These are phyloP conservation scores for Stentor roeselii DNA, from an alignment of 73 alveolate species.

Conservation along the genomic window DNA sequence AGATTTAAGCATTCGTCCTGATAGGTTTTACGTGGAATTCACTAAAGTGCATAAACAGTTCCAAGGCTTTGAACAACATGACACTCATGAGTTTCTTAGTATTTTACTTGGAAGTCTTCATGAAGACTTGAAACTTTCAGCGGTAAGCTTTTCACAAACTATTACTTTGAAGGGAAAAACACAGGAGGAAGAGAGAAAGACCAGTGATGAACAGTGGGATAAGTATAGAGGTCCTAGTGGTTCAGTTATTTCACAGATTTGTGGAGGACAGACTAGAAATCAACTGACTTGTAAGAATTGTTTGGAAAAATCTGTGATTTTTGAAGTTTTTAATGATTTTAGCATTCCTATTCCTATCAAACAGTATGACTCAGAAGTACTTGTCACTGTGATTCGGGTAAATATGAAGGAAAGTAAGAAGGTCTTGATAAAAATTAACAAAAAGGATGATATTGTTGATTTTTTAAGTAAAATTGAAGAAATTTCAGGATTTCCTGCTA, in stretches of 20 bases:
- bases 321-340: slow-evolving; percentile 1
- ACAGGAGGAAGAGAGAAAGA: background rate
- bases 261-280: slow-evolving; percentile 27
- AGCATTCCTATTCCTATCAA: slow-evolving; percentile 6
- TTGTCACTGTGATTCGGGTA: background rate
- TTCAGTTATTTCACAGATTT: background rate
- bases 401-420: background rate
- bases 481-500: background rate
- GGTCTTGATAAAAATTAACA: background rate
- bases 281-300: background rate
- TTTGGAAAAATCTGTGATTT: background rate
- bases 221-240: background rate
- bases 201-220: slow-evolving; percentile 16
- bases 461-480: background rate
- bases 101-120: slow-evolving; percentile 3
- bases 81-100: slow-evolving; percentile 27
- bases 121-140: slow-evolving; percentile 21
- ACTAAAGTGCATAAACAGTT: slow-evolving; percentile 3
- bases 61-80: slow-evolving; percentile 23
- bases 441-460: background rate
- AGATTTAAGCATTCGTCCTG: slow-evolving; percentile 9
- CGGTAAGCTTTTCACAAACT: background rate
- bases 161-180: background rate
- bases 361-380: background rate
- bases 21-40: background rate